A percentile compares a stretch with the other conserved stretches of the same genome.
Evolutionary conservation across 2,329 filamentous ascomycete genomes (phyloP).

Genomic region (Stachybotrys chartarum): DNA sequence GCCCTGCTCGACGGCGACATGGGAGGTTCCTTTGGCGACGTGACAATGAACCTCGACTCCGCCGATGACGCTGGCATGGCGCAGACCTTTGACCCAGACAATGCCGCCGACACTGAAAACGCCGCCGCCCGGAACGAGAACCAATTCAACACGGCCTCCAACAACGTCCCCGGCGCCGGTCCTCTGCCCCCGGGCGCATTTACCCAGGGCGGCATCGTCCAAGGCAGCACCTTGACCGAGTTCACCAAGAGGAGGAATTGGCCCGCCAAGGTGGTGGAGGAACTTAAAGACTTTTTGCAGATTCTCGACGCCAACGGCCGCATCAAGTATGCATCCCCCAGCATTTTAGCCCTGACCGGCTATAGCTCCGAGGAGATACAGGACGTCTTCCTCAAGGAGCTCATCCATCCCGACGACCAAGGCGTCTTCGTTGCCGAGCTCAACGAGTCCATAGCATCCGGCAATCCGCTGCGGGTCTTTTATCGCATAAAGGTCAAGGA

Average conservation of each 20-base stretch:
- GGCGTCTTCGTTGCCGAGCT: constrained; percentile 79
- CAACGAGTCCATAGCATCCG: constrained; percentile 79
- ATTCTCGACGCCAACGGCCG: constrained; percentile 80
- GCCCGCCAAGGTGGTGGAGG: constrained; percentile 83
- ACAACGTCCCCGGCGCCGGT: constrained; percentile 32
- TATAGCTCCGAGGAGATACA: constrained; percentile 64
- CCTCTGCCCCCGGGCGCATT: constrained; percentile 33
- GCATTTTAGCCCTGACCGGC: constrained; percentile 66
- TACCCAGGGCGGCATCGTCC: constrained; percentile 21
- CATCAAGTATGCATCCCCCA: constrained; percentile 81
- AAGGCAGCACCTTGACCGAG: constrained; percentile 43
- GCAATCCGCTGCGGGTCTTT: constrained; percentile 75
- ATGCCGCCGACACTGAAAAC: constrained; percentile 16
- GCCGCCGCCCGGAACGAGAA: constrained; percentile 24
- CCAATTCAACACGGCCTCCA: constrained; percentile 24
- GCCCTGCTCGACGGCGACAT: constrained; percentile 34
- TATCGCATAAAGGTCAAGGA: constrained; percentile 76
- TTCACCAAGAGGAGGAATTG: constrained; percentile 63
- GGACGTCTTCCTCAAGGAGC: constrained; percentile 70
- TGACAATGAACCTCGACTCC: constrained; percentile 36
- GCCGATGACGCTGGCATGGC: constrained; percentile 18
- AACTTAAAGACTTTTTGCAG: constrained; percentile 81
- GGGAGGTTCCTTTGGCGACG: constrained; percentile 27
- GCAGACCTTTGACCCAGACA: constrained; percentile 10
- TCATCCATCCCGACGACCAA: constrained; percentile 80